These are phyloP conservation scores for Aspergillus sp. DNA, from an alignment of 2,329 filamentous ascomycete species.

Conservation along the genomic window DNA sequence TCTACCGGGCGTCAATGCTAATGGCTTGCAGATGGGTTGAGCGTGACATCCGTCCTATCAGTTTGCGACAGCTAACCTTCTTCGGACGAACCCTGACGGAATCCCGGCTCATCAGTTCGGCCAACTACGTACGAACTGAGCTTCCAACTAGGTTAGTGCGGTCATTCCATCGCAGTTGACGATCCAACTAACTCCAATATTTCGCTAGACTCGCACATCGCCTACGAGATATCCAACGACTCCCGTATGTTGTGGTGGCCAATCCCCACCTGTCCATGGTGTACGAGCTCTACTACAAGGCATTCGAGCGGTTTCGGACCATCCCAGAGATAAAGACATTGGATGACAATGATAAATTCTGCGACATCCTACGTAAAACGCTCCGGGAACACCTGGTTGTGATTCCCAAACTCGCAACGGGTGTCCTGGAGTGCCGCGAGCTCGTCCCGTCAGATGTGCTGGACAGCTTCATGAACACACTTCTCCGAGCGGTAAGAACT, in stretches of 20 bases:
- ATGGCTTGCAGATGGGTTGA: conserved; percentile 74
- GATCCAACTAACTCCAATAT: conserved; percentile 7
- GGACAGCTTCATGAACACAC: conserved; percentile 93
- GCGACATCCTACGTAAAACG: conserved; percentile 74
- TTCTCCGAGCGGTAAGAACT: conserved; percentile 76
- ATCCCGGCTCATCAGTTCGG: conserved; percentile 83
- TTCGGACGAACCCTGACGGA: conserved; percentile 94
- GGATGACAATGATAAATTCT: conserved; percentile 87
- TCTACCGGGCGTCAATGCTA: conserved; percentile 11
- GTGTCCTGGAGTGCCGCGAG: conserved; percentile 84
- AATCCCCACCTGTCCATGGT: conserved; percentile 92
- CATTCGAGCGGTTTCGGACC: conserved; percentile 88
- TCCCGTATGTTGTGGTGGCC: conserved; percentile 94
- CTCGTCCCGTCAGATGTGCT: conserved; percentile 78
- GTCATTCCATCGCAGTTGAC: not conserved
- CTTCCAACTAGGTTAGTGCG: conserved; percentile 72
- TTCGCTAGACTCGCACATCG: conserved; percentile 77
- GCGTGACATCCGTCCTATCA: conserved; percentile 91
- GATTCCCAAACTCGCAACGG: conserved; percentile 92
- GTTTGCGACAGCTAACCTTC: conserved; percentile 92
- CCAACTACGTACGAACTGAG: conserved; percentile 96
- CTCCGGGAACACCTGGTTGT: conserved; percentile 87
- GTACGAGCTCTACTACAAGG: conserved; percentile 93
- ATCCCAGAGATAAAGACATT: conserved; percentile 80
- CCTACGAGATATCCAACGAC: conserved; percentile 92